These are phyloP conservation scores for Neoascochyta sp. DNA, from an alignment of 2,329 filamentous ascomycete genomes.

Conservation along the genomic window DNA sequence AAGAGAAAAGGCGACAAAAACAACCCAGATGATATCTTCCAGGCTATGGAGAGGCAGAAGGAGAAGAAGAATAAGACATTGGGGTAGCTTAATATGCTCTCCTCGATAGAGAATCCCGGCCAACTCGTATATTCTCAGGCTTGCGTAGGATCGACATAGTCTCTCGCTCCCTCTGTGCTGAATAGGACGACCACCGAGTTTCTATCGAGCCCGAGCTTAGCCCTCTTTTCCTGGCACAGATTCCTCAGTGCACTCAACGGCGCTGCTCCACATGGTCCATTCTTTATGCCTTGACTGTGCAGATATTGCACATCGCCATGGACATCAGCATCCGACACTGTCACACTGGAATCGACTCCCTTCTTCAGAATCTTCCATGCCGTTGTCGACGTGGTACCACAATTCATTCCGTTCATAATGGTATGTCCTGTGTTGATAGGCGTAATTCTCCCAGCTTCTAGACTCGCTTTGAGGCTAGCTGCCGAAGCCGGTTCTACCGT, in stretches of 20 bases:
- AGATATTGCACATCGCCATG: constrained; percentile 59
- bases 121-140: too few relatives aligned
- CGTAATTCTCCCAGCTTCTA: constrained; percentile 48
- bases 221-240: constrained; percentile 37
- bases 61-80: constrained; percentile 32
- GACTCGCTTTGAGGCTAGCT: constrained; percentile 53
- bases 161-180: constrained; percentile 58
- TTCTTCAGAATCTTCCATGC: constrained; percentile 60
- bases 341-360: constrained; percentile 59
- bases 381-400: constrained; percentile 62
- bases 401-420: constrained; percentile 73
- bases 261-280: constrained; percentile 63
- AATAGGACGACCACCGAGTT: constrained; percentile 62
- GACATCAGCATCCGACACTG: constrained; percentile 60
- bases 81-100: too few relatives aligned
- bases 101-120: too few relatives aligned
- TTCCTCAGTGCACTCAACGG: constrained; percentile 55
- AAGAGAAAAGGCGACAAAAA: constrained; percentile 78
- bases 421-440: constrained; percentile 57
- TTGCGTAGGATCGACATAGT: constrained; percentile 10
- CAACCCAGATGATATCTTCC: constrained; percentile 74
- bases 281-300: constrained; percentile 43
- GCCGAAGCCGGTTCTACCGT: constrained; percentile 68
- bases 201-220: constrained; percentile 35
- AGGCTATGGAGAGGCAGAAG: constrained; percentile 66